phyloP scores from a whole-genome alignment of 108 stramenopile genomes.

The Cylindrotheca closterium region DNA sequence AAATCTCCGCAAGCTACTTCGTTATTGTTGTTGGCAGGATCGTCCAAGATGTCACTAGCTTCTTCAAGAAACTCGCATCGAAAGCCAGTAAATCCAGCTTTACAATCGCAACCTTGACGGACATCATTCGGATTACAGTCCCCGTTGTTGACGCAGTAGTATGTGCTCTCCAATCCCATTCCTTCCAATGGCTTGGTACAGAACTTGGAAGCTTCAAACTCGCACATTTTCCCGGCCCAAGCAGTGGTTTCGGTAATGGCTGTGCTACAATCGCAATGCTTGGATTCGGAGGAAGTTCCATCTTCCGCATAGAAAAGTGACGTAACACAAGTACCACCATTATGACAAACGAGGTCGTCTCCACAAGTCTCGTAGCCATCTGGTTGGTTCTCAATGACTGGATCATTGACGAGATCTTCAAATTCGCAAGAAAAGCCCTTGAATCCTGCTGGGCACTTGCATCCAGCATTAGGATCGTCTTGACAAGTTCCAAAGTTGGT shows the following conservation, averaged over 20 bases:
- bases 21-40: background rate
- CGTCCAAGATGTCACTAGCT: background rate
- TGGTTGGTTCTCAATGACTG: background rate
- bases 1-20: constrained; percentile 9
- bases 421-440: constrained; percentile 39
- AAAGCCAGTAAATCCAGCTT: constrained; percentile 12
- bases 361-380: constrained; percentile 21
- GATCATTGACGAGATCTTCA: constrained; percentile 10
- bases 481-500: constrained; percentile 30
- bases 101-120: constrained; percentile 9
- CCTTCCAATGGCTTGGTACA: constrained; percentile 17
- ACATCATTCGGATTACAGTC: constrained; percentile 15
- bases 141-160: constrained; percentile 30
- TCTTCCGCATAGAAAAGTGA: background rate
- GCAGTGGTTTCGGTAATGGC: background rate
- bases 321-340: constrained; percentile 18
- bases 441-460: constrained; percentile 40
- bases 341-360: constrained; percentile 23
- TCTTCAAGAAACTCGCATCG: constrained; percentile 20
- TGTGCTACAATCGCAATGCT: constrained; percentile 29
- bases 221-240: constrained; percentile 25
- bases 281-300: background rate
- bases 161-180: constrained; percentile 5
- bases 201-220: constrained; percentile 23
- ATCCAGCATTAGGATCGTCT: constrained; percentile 7